Evolutionary conservation across 805 yeast species (phyloP).

Genomic region (Maudiozyma barnettii): DNA sequence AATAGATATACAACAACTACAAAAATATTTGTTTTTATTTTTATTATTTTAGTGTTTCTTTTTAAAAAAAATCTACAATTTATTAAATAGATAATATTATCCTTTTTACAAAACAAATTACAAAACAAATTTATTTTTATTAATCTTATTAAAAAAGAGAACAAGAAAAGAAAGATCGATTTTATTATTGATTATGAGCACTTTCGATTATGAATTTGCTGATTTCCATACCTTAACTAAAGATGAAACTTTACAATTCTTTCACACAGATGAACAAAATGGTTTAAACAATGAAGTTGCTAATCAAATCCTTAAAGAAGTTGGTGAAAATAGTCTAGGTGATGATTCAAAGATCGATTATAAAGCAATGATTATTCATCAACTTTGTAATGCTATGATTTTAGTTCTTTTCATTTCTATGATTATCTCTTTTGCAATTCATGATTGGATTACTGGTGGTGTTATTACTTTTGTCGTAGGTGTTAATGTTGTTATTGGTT

Average conservation of each 20-base stretch:
- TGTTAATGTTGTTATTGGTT: conserved; percentile 90
- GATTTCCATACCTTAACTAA: conserved; percentile 49
- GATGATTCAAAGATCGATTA: conserved; percentile 69
- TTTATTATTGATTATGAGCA: conserved; percentile 3
- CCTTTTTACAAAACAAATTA: too few species aligned
- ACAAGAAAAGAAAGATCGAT: not conserved
- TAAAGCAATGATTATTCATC: conserved; percentile 65
- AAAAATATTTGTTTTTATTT: too few species aligned
- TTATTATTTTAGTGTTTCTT: too few species aligned
- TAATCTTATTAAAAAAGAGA: not conserved
- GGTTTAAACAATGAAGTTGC: conserved; percentile 68
- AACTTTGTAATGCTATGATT: conserved; percentile 87
- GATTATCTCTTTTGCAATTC: conserved; percentile 74
- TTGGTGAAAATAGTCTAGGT: conserved; percentile 73
- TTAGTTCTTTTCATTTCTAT: conserved; percentile 84
- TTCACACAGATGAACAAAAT: conserved; percentile 46
- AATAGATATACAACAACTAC: too few species aligned
- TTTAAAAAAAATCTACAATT: too few species aligned
- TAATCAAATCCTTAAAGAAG: conserved; percentile 52
- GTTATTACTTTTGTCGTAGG: conserved; percentile 83
- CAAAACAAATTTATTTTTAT: not conserved
- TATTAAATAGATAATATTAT: too few species aligned
- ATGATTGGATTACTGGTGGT: conserved; percentile 88
- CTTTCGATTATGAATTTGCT: conserved; percentile 8
- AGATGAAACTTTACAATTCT: conserved; percentile 49